Evolutionary conservation across 2,329 filamentous ascomycete species (phyloP).

Genomic region (Chaetomium strumarium): DNA sequence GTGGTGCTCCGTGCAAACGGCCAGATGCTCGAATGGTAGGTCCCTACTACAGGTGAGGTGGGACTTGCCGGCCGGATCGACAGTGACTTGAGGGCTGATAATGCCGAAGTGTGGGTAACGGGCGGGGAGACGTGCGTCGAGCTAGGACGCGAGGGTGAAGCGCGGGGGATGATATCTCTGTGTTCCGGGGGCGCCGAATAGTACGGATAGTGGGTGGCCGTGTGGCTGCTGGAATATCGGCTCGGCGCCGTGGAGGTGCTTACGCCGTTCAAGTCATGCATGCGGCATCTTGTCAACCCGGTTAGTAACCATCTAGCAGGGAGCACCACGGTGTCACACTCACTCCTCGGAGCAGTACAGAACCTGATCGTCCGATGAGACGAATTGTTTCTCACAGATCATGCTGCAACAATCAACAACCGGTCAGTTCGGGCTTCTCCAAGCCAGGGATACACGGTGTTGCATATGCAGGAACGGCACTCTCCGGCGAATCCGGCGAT

Average conservation of each 20-base stretch:
- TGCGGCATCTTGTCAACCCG: conserved; percentile 42
- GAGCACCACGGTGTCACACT: conserved; percentile 29
- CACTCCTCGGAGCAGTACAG: conserved; percentile 61
- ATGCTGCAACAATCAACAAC: conserved; percentile 41
- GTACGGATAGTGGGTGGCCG: conserved; percentile 38
- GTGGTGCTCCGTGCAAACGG: conserved; percentile 45
- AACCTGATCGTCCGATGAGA: conserved; percentile 50
- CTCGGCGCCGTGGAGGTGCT: conserved; percentile 28
- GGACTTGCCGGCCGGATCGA: conserved; percentile 50
- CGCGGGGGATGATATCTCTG: conserved; percentile 57
- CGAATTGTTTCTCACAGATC: conserved; percentile 62
- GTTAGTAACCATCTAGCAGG: conserved; percentile 18
- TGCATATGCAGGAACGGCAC: conserved; percentile 31
- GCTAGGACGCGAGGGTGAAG: conserved; percentile 55
- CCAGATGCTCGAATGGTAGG: conserved; percentile 42
- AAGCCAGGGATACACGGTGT: conserved; percentile 6
- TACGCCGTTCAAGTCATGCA: conserved; percentile 43
- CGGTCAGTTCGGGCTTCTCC: conserved; percentile 26
- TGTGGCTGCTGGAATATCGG: conserved; percentile 27
- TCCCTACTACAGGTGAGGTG: conserved; percentile 45
- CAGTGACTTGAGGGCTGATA: conserved; percentile 51
- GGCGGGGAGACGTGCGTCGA: conserved; percentile 52
- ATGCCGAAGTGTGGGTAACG: conserved; percentile 46
- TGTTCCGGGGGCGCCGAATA: conserved; percentile 46
- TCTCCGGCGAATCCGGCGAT: conserved; percentile 1